Evolutionary conservation across 441 rosid genomes (phyloP).

Genomic region (Pelargonium cotyledonis): DNA sequence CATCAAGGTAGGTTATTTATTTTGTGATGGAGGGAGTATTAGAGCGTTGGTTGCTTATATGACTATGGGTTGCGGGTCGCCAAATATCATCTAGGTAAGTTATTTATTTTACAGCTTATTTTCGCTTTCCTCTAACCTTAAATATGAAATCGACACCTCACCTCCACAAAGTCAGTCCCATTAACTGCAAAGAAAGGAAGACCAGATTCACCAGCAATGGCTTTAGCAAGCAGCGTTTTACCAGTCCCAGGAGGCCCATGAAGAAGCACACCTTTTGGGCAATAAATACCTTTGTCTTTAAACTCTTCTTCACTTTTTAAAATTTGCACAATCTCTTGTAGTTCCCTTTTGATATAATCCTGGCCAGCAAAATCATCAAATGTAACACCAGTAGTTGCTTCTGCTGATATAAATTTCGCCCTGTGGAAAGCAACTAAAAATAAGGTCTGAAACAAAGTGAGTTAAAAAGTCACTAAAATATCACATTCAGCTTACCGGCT

Average conservation of each 20-base stretch:
- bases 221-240: slow-evolving; percentile 92
- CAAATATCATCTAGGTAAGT: neutral
- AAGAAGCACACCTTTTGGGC: slow-evolving; percentile 97
- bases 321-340: slow-evolving; percentile 85
- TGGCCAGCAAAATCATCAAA: slow-evolving; percentile 99
- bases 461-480: slow-evolving; percentile 16
- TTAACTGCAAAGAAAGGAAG: slow-evolving; percentile 93
- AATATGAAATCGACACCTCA: slow-evolving; percentile 24
- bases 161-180: slow-evolving; percentile 98
- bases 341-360: slow-evolving; percentile 86
- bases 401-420: slow-evolving; percentile 92
- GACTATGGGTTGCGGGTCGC: no score
- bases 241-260: slow-evolving; percentile 99
- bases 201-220: slow-evolving; percentile 99
- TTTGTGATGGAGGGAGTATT: no score
- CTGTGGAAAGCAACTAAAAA: slow-evolving; percentile 31
- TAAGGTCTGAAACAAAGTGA: slow-evolving; percentile 19
- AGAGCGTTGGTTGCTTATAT: no score
- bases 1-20: no score
- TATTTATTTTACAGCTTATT: neutral
- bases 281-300: slow-evolving; percentile 81
- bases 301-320: slow-evolving; percentile 87
- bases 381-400: slow-evolving; percentile 89
- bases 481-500: slow-evolving; percentile 58
- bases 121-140: neutral